These are phyloP conservation scores for Wallacemonas sp. DNA, from an alignment of 208 protist species.

Conservation along the genomic window DNA sequence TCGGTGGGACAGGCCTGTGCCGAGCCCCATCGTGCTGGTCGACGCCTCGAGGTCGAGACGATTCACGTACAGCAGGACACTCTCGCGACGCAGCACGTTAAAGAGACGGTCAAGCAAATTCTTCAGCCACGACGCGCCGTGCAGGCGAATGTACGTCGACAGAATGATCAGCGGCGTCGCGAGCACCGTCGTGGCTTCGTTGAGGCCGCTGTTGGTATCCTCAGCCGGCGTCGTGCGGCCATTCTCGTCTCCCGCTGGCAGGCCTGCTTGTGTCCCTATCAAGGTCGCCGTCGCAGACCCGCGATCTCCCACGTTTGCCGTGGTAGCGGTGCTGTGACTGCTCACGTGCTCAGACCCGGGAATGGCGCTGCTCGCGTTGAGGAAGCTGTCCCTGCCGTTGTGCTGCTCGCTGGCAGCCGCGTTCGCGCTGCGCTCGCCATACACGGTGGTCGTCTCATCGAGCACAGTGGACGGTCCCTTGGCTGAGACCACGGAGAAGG, in stretches of 20 bases:
- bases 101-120: conserved; percentile 73
- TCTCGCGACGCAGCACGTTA: conserved; percentile 76
- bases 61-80: conserved; percentile 87
- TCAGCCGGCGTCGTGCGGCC: neutral
- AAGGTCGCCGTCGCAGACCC: no score
- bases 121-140: conserved; percentile 82
- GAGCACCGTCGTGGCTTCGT: conserved; percentile 43
- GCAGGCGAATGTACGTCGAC: conserved; percentile 79
- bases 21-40: neutral
- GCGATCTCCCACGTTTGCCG: no score
- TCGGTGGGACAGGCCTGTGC: neutral
- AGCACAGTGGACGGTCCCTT: neutral
- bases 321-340: no score
- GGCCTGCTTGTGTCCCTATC: no score
- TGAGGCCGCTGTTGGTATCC: conserved; percentile 1
- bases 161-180: conserved; percentile 69
- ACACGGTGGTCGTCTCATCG: neutral
- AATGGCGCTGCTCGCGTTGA: no score
- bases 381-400: no score
- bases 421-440: no score
- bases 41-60: conserved; percentile 59
- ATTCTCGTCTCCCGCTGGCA: no score
- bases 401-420: no score
- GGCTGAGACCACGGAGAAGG: conserved; percentile 1
- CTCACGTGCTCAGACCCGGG: no score